Conservation (phyloP, 2,329 filamentous ascomycete genomes). For the Metarhizium guizhouense region DNA sequence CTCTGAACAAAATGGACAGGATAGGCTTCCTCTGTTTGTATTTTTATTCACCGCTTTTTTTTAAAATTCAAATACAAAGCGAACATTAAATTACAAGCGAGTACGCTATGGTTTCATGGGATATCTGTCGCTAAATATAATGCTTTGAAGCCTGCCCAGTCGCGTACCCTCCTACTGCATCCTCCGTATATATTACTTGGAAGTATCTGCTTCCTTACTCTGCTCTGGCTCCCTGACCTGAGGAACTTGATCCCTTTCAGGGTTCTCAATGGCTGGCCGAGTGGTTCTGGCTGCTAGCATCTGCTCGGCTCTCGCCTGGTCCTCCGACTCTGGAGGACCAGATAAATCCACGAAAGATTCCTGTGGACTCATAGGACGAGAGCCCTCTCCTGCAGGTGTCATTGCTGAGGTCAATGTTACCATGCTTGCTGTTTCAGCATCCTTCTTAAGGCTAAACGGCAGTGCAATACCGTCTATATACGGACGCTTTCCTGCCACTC, state of each 20-base stretch:
- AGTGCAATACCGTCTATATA: slow-evolving; percentile 61
- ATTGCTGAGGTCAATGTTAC: slow-evolving; percentile 47
- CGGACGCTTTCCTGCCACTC: slow-evolving; percentile 52
- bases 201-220: neutral
- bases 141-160: neutral
- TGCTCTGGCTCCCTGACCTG: slow-evolving; percentile 12
- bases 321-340: neutral
- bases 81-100: neutral
- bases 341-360: slow-evolving; percentile 1
- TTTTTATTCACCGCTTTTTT: neutral
- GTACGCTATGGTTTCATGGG: slow-evolving; percentile 5
- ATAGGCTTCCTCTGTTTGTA: slow-evolving; percentile 10
- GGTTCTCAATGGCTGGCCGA: slow-evolving; percentile 40
- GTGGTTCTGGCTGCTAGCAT: slow-evolving; percentile 6
- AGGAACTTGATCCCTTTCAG: slow-evolving; percentile 32
- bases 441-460: slow-evolving; percentile 59
- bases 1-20: neutral
- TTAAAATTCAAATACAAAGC: neutral
- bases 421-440: slow-evolving; percentile 61
- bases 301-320: slow-evolving; percentile 7
- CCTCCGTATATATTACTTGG: neutral
- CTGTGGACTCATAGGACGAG: slow-evolving; percentile 24
- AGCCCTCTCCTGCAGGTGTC: slow-evolving; percentile 18
- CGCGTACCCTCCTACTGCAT: neutral
- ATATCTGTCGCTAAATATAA: slow-evolving; percentile 7